These are phyloP conservation scores for Fusarium nematophilum DNA, from an alignment of 2,329 filamentous ascomycete species.

Conservation along the genomic window DNA sequence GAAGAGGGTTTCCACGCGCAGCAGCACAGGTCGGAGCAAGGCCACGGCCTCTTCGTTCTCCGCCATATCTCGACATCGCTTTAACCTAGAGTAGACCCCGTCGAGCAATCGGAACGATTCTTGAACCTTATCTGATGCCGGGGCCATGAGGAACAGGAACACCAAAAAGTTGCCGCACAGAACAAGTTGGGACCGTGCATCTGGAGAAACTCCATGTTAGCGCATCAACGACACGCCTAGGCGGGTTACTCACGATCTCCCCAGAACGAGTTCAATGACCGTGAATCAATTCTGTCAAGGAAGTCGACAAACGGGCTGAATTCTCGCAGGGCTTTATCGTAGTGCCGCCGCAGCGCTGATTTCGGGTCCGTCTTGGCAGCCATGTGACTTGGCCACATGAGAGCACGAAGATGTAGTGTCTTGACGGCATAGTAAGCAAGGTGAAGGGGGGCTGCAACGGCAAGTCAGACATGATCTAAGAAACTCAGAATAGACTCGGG, in stretches of 20 bases:
- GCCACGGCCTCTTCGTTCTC: conserved; percentile 17
- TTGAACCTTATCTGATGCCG: conserved; percentile 31
- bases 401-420: conserved; percentile 48
- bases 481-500: neutral
- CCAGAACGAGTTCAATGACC: conserved; percentile 17
- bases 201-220: neutral
- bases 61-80: conserved; percentile 28
- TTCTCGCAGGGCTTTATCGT: conserved; percentile 33
- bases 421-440: conserved; percentile 49
- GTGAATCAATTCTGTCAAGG: conserved; percentile 28
- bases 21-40: conserved; percentile 37
- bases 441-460: conserved; percentile 35
- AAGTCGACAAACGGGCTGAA: conserved; percentile 46
- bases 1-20: conserved; percentile 44
- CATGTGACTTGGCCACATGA: conserved; percentile 53
- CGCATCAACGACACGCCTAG: neutral
- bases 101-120: conserved; percentile 38
- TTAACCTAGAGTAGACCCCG: conserved; percentile 34
- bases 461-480: neutral
- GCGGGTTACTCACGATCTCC: conserved; percentile 10
- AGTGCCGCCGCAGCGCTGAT: conserved; percentile 38
- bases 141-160: conserved; percentile 52
- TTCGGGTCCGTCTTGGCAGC: conserved; percentile 42
- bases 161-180: conserved; percentile 53
- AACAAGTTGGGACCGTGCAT: conserved; percentile 49